Percentiles rank a stretch among this genome's conserved stretches.
Conservation (phyloP, 768 basidiomycete species). For the Cystobasidium ongulense region DNA sequence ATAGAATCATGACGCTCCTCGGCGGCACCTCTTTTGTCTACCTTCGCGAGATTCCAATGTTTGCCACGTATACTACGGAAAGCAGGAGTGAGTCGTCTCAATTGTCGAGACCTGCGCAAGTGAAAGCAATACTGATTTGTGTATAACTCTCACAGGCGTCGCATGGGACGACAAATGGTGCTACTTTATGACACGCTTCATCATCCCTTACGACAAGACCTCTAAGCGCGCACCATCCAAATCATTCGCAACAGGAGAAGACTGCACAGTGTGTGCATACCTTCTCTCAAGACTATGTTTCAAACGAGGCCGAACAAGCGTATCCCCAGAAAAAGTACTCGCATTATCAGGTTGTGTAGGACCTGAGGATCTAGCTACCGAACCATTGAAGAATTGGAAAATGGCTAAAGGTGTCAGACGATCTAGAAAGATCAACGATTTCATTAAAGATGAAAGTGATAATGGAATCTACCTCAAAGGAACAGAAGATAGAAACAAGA, state of each 20-base stretch:
- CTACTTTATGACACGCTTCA: slow-evolving; percentile 28
- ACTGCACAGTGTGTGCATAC: slow-evolving; percentile 28
- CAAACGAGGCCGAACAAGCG: slow-evolving; percentile 5
- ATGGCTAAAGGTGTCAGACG: background rate
- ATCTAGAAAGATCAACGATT: background rate
- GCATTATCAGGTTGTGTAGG: slow-evolving; percentile 15
- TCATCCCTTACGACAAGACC: slow-evolving; percentile 25
- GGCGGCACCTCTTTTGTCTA: slow-evolving; percentile 28
- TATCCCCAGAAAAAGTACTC: slow-evolving; percentile 1
- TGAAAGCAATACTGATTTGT: background rate
- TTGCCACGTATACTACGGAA: slow-evolving; percentile 9
- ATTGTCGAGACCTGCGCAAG: background rate
- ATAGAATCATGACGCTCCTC: slow-evolving; percentile 12
- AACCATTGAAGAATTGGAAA: slow-evolving; percentile 15
- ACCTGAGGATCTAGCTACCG: background rate
- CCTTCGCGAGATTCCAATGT: slow-evolving; percentile 29
- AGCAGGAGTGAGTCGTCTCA: slow-evolving; percentile 24
- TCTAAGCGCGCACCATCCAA: slow-evolving; percentile 18
- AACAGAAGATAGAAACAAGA: slow-evolving; percentile 20
- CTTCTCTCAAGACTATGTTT: background rate
- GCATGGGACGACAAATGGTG: slow-evolving; percentile 19
- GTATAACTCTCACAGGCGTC: background rate
- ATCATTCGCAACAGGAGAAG: slow-evolving; percentile 4
- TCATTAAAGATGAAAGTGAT: background rate
- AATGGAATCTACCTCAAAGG: slow-evolving; percentile 1